A percentile compares a stretch with the other conserved stretches of the same genome.
These are phyloP conservation scores for Linnemannia hyalina DNA, from an alignment of 192 early-diverging fungal genomes.

Conservation along the genomic window DNA sequence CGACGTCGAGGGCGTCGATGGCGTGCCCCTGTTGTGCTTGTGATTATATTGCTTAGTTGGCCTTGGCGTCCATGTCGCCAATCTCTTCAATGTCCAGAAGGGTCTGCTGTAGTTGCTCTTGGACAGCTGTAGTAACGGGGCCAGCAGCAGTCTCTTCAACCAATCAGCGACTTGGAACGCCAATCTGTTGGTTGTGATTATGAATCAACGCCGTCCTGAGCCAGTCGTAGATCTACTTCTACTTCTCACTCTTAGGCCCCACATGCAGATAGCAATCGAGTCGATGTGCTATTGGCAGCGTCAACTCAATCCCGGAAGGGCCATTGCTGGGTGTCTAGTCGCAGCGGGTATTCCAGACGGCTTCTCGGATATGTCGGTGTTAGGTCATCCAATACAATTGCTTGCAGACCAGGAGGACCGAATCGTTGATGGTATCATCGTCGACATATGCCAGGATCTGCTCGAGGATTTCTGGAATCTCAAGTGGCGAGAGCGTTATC, in stretches of 20 bases:
- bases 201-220: not conserved
- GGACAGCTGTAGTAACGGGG: too few species aligned
- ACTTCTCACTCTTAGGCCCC: not conserved
- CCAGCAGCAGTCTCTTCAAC: not conserved
- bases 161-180: not conserved
- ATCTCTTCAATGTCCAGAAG: not conserved
- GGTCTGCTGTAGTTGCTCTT: not conserved
- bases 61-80: not conserved
- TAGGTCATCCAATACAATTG: not conserved
- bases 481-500: not conserved
- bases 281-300: not conserved
- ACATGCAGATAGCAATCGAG: not conserved
- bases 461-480: not conserved
- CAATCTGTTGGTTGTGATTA: not conserved
- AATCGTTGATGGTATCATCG: not conserved
- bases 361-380: not conserved
- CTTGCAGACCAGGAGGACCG: not conserved
- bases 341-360: too few species aligned
- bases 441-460: not conserved
- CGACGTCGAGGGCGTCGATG: not conserved
- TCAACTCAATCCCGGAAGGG: not conserved
- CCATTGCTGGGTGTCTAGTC: too few species aligned
- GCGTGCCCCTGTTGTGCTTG: not conserved
- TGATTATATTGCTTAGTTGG: too few species aligned
- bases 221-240: not conserved